Conservation (phyloP, 306 rosid genomes). For the Mucuna pruriens region DNA sequence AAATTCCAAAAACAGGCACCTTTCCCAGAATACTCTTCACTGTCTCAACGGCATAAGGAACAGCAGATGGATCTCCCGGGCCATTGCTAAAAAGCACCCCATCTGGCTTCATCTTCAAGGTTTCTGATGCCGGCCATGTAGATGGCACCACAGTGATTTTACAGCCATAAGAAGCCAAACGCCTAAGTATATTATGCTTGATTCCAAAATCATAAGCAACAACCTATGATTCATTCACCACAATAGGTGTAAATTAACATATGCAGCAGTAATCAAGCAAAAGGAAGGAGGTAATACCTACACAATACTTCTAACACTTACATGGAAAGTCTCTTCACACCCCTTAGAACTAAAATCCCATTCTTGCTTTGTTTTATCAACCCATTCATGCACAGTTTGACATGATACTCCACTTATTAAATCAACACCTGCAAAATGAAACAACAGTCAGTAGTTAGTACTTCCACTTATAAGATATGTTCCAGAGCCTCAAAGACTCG, state of each 20-base stretch:
- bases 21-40: constrained; percentile 78
- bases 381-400: constrained; percentile 78
- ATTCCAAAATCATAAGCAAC: constrained; percentile 97
- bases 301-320: constrained; percentile 37
- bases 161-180: constrained; percentile 86
- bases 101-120: constrained; percentile 81
- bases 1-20: constrained; percentile 93
- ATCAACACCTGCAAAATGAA: constrained; percentile 71
- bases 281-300: neutral
- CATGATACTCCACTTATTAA: constrained; percentile 93
- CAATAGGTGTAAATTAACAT: constrained; percentile 4
- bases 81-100: constrained; percentile 95
- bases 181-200: constrained; percentile 90
- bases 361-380: constrained; percentile 64
- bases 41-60: constrained; percentile 91
- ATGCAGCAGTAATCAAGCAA: neutral
- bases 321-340: constrained; percentile 60
- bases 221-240: constrained; percentile 54
- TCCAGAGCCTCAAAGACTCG: neutral
- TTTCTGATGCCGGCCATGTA: constrained; percentile 85
- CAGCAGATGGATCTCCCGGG: constrained; percentile 95
- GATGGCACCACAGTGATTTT: constrained; percentile 91
- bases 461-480: neutral
- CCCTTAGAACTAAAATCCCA: constrained; percentile 64
- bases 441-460: constrained; percentile 16